A percentile compares a stretch with the other conserved stretches of the same genome.
Evolutionary conservation across 805 yeast species (phyloP).

Genomic region (Maudiozyma barnettii): DNA sequence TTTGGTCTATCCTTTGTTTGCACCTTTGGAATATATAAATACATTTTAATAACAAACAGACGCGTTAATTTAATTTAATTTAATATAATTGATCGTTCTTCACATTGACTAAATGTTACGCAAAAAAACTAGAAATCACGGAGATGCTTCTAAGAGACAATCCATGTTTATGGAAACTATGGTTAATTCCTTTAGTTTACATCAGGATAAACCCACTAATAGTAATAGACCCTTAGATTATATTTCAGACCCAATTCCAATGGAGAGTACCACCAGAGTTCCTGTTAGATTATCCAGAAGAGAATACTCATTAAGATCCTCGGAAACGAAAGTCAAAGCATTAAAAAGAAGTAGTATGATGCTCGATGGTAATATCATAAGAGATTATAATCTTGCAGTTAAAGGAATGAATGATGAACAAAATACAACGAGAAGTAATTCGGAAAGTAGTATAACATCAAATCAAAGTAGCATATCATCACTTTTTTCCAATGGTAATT

Average conservation of each 20-base stretch:
- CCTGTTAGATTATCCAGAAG: neutral
- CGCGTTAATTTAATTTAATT: too few species aligned
- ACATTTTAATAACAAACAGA: too few species aligned
- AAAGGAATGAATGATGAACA: slow-evolving; percentile 1
- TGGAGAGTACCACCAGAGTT: neutral
- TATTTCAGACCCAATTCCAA: neutral
- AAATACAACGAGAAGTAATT: neutral
- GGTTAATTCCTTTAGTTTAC: neutral
- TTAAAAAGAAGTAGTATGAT: slow-evolving; percentile 18
- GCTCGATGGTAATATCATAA: slow-evolving; percentile 20
- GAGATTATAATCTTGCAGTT: slow-evolving; percentile 23
- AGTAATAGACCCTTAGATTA: slow-evolving; percentile 5
- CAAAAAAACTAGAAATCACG: neutral
- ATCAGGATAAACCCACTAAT: neutral
- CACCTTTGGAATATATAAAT: too few species aligned
- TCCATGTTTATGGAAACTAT: slow-evolving; percentile 14
- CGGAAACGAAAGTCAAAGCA: neutral
- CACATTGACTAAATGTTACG: neutral
- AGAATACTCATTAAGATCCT: neutral
- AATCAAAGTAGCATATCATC: slow-evolving; percentile 1
- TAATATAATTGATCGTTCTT: neutral
- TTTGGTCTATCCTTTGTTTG: too few species aligned
- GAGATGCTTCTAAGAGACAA: slow-evolving; percentile 12
- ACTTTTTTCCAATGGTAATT: slow-evolving; percentile 4
- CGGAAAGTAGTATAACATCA: slow-evolving; percentile 4